phyloP scores from a whole-genome alignment of 2,329 filamentous ascomycete species.

The Calonectria honghensis region DNA sequence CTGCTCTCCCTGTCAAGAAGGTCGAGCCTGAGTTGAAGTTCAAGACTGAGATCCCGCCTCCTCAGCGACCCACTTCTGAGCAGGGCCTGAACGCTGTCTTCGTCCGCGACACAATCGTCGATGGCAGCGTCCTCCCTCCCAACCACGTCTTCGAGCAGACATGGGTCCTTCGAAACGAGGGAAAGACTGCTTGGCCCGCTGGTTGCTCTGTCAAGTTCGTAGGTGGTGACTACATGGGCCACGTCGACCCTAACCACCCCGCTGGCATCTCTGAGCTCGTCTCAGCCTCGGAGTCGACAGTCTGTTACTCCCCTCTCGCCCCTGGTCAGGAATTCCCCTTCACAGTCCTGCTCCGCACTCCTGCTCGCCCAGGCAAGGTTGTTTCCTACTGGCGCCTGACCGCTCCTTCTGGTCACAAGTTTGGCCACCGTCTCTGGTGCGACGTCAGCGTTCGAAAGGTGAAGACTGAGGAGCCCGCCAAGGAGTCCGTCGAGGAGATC shows the following conservation, averaged over 20 bases:
- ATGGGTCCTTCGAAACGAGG: slow-evolving; percentile 93
- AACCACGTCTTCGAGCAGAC: slow-evolving; percentile 89
- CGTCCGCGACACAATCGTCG: slow-evolving; percentile 84
- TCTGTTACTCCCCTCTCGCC: slow-evolving; percentile 80
- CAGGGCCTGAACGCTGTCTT: slow-evolving; percentile 75
- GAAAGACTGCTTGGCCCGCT: slow-evolving; percentile 86
- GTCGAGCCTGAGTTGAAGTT: slow-evolving; percentile 51
- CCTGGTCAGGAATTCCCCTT: slow-evolving; percentile 87
- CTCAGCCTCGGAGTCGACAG: slow-evolving; percentile 88
- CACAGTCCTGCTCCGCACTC: slow-evolving; percentile 89
- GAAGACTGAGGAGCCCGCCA: slow-evolving; percentile 47
- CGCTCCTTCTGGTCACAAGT: slow-evolving; percentile 84
- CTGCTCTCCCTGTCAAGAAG: slow-evolving; percentile 45
- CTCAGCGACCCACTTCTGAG: slow-evolving; percentile 45
- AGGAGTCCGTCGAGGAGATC: slow-evolving; percentile 54
- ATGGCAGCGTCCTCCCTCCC: slow-evolving; percentile 83
- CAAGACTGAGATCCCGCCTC: slow-evolving; percentile 41
- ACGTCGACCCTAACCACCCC: slow-evolving; percentile 86
- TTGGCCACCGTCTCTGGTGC: slow-evolving; percentile 97
- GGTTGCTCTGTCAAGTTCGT: slow-evolving; percentile 94
- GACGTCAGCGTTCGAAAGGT: slow-evolving; percentile 82
- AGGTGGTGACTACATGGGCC: slow-evolving; percentile 97
- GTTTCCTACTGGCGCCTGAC: slow-evolving; percentile 99
- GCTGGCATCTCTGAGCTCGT: slow-evolving; percentile 86
- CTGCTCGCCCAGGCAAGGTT: slow-evolving; percentile 82